Evolutionary conservation across 208 protist genomes (phyloP).

Genomic region (Chromosphaera perkinsii): DNA sequence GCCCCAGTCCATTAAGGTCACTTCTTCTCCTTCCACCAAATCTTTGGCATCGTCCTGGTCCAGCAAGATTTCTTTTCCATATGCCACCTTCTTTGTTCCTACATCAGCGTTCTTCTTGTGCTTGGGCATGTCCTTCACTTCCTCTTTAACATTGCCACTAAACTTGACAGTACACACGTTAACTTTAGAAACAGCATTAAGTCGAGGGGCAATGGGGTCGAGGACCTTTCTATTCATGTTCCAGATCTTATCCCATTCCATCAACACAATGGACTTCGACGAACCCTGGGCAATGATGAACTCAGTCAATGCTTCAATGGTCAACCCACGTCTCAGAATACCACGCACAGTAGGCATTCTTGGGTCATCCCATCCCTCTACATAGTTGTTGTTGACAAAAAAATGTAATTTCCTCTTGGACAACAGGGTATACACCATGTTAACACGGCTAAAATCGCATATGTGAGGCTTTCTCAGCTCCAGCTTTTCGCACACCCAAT

Average conservation of each 20-base stretch:
- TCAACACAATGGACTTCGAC: slow-evolving; percentile 85
- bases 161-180: slow-evolving; percentile 28
- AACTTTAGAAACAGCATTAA: slow-evolving; percentile 73
- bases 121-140: slow-evolving; percentile 53
- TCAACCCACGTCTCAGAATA: slow-evolving; percentile 89
- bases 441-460: slow-evolving; percentile 93
- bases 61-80: slow-evolving; percentile 66
- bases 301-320: slow-evolving; percentile 82
- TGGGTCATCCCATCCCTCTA: slow-evolving; percentile 96
- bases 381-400: slow-evolving; percentile 87
- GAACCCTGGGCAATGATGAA: slow-evolving; percentile 94
- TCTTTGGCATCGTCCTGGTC: slow-evolving; percentile 82
- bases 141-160: slow-evolving; percentile 44
- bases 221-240: slow-evolving; percentile 89
- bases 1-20: slow-evolving; percentile 97
- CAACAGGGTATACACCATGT: slow-evolving; percentile 95
- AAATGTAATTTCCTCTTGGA: slow-evolving; percentile 96
- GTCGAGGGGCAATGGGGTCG: slow-evolving; percentile 90
- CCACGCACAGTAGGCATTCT: slow-evolving; percentile 93
- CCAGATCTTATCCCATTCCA: slow-evolving; percentile 97
- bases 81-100: slow-evolving; percentile 75
- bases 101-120: slow-evolving; percentile 87
- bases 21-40: slow-evolving; percentile 72
- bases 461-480: slow-evolving; percentile 73
- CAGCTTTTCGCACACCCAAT: slow-evolving; percentile 88